These are phyloP conservation scores for Tranzscheliella williamsii DNA, from an alignment of 1,284 basidiomycete species.

Conservation along the genomic window DNA sequence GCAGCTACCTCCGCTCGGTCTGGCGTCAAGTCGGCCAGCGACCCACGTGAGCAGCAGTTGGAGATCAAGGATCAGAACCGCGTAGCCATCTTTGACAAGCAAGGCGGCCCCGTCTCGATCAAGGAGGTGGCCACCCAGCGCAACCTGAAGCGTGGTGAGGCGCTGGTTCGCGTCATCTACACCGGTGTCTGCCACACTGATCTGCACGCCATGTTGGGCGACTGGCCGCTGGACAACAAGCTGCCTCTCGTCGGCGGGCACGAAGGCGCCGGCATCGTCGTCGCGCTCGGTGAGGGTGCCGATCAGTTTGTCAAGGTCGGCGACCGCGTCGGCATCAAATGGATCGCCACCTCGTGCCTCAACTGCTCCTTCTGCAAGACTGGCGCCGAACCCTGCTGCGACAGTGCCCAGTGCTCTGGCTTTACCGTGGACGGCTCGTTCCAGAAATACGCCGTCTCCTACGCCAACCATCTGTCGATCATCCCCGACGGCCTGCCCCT, in stretches of 20 bases:
- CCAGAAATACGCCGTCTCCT: slow-evolving; percentile 71
- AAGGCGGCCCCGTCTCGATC: slow-evolving; percentile 45
- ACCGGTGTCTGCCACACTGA: slow-evolving; percentile 47
- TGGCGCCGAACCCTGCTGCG: slow-evolving; percentile 69
- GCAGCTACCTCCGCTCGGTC: slow-evolving; percentile 20
- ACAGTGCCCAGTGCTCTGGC: slow-evolving; percentile 35
- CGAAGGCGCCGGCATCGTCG: slow-evolving; percentile 70
- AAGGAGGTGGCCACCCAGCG: slow-evolving; percentile 65
- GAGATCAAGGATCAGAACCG: slow-evolving; percentile 31
- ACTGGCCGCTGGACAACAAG: slow-evolving; percentile 64
- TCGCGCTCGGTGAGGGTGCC: slow-evolving; percentile 76
- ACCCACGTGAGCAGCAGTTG: slow-evolving; percentile 43
- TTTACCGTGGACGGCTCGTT: slow-evolving; percentile 82
- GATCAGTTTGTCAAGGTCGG: slow-evolving; percentile 69
- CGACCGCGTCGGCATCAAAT: slow-evolving; percentile 82
- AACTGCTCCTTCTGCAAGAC: slow-evolving; percentile 75
- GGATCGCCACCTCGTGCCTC: slow-evolving; percentile 67
- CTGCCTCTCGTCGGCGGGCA: slow-evolving; percentile 82
- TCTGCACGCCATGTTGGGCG: slow-evolving; percentile 50
- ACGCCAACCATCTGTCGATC: slow-evolving; percentile 70
- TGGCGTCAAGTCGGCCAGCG: slow-evolving; percentile 7
- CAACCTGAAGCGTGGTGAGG: slow-evolving; percentile 77
- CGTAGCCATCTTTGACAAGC: slow-evolving; percentile 47
- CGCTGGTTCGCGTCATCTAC: slow-evolving; percentile 72
- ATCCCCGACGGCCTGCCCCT: slow-evolving; percentile 65